A percentile compares a stretch with the other conserved stretches of the same genome.
These are phyloP conservation scores for Kodamaea nitidulidarum DNA, from an alignment of 805 yeast genomes.

Conservation along the genomic window DNA sequence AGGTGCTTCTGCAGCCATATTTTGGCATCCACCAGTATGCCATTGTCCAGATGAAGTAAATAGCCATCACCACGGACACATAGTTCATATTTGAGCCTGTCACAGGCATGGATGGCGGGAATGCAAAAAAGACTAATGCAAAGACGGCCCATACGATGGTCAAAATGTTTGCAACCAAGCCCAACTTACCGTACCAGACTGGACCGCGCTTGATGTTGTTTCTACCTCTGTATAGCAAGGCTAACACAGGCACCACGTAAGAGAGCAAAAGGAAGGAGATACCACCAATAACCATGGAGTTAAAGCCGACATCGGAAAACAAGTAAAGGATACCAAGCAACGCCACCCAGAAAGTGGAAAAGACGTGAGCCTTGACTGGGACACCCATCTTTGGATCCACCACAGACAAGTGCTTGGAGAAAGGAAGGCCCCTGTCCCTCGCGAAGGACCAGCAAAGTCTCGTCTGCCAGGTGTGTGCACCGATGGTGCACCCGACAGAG, in stretches of 20 bases:
- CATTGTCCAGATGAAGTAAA: conserved; percentile 31
- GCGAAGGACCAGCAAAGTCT: conserved; percentile 42
- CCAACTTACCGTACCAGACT: conserved; percentile 40
- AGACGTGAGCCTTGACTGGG: conserved; percentile 39
- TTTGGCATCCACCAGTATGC: conserved; percentile 43
- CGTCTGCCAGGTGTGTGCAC: conserved; percentile 43
- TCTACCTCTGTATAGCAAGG: conserved; percentile 35
- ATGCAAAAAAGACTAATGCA: conserved; percentile 37
- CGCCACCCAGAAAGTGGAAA: conserved; percentile 31
- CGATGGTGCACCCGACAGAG: conserved; percentile 36
- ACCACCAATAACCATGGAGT: conserved; percentile 37
- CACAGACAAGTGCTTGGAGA: conserved; percentile 33
- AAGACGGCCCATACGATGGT: conserved; percentile 34
- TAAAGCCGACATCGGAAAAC: conserved; percentile 38
- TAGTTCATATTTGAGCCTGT: conserved; percentile 27
- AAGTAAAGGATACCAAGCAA: conserved; percentile 35
- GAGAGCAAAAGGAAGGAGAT: conserved; percentile 36
- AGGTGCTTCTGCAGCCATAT: conserved; percentile 34
- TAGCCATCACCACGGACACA: conserved; percentile 24
- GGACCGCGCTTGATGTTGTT: conserved; percentile 38
- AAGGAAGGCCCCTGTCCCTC: conserved; percentile 43
- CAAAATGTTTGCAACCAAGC: conserved; percentile 30
- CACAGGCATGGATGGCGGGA: conserved; percentile 32
- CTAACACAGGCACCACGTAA: conserved; percentile 33
- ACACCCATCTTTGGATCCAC: conserved; percentile 37